phyloP scores from a whole-genome alignment of 2,329 filamentous ascomycete genomes.

The Pestalotiopsis fici region DNA sequence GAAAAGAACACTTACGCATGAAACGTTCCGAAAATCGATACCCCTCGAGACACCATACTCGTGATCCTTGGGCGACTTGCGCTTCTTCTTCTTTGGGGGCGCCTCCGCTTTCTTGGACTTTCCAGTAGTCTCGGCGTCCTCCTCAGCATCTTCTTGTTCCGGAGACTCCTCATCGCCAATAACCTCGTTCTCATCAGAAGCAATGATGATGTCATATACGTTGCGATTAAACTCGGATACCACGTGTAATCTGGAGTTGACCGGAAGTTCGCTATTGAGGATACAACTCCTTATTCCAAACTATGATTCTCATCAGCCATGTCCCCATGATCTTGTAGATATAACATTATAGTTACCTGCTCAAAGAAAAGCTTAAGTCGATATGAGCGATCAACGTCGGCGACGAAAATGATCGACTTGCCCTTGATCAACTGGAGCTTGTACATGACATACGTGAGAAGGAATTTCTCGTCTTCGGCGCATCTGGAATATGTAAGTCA shows the following conservation, averaged over 20 bases:
- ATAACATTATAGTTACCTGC: slow-evolving; percentile 34
- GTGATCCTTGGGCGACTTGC: slow-evolving; percentile 69
- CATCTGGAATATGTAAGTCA: background rate
- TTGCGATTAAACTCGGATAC: slow-evolving; percentile 97
- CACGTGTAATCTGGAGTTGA: slow-evolving; percentile 90
- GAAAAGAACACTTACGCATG: slow-evolving; percentile 52
- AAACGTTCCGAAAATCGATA: slow-evolving; percentile 95
- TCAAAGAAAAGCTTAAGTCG: slow-evolving; percentile 93
- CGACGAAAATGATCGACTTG: slow-evolving; percentile 81
- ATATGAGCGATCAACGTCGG: slow-evolving; percentile 63
- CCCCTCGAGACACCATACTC: slow-evolving; percentile 96
- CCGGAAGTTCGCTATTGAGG: slow-evolving; percentile 89
- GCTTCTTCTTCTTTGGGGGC: slow-evolving; percentile 57
- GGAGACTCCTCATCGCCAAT: slow-evolving; percentile 53
- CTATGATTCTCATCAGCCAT: slow-evolving; percentile 36
- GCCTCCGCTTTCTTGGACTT: slow-evolving; percentile 35
- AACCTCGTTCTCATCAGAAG: slow-evolving; percentile 87
- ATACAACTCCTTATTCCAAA: slow-evolving; percentile 94
- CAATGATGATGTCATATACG: slow-evolving; percentile 97
- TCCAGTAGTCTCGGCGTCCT: slow-evolving; percentile 43
- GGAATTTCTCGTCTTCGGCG: slow-evolving; percentile 96
- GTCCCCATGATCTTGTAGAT: background rate
- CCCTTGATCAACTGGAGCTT: slow-evolving; percentile 93
- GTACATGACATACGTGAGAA: slow-evolving; percentile 91
- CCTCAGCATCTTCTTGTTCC: slow-evolving; percentile 32